Percentiles rank a stretch among this genome's conserved stretches.
phyloP scores from a whole-genome alignment of 495 filamentous ascomycete species.

The Aspergillus diversus region DNA sequence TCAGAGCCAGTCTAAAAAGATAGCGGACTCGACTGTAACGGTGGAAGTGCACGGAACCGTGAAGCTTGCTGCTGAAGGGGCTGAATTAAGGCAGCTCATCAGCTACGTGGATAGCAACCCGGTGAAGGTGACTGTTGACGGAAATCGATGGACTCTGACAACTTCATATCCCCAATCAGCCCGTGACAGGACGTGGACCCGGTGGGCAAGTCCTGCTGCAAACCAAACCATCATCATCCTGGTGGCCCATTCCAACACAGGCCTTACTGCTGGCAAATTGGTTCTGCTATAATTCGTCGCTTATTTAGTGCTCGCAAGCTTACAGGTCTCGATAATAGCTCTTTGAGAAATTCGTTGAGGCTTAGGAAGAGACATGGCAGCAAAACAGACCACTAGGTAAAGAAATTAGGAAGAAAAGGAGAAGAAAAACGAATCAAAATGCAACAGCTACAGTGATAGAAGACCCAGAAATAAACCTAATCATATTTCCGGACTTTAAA shows the following conservation, averaged over 20 bases:
- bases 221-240: slow-evolving; percentile 36
- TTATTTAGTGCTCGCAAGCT: not conserved
- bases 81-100: slow-evolving; percentile 15
- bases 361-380: not conserved
- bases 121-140: slow-evolving; percentile 23
- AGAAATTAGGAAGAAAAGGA: not conserved
- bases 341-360: slow-evolving; percentile 1
- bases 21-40: slow-evolving; percentile 25
- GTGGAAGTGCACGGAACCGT: slow-evolving; percentile 28
- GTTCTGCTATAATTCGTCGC: slow-evolving; percentile 24
- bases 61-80: not conserved
- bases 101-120: slow-evolving; percentile 37
- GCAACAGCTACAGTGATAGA: too few relatives aligned
- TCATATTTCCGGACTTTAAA: too few relatives aligned
- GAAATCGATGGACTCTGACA: slow-evolving; percentile 23
- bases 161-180: slow-evolving; percentile 31
- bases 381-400: not conserved
- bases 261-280: slow-evolving; percentile 30
- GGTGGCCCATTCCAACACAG: slow-evolving; percentile 21
- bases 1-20: slow-evolving; percentile 25
- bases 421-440: not conserved
- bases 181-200: slow-evolving; percentile 33
- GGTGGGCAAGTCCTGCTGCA: slow-evolving; percentile 37
- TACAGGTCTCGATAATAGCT: not conserved
- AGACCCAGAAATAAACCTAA: too few relatives aligned